phyloP scores from a whole-genome alignment of 257 asterid genomes.

The Fraxinus cuspidata region DNA sequence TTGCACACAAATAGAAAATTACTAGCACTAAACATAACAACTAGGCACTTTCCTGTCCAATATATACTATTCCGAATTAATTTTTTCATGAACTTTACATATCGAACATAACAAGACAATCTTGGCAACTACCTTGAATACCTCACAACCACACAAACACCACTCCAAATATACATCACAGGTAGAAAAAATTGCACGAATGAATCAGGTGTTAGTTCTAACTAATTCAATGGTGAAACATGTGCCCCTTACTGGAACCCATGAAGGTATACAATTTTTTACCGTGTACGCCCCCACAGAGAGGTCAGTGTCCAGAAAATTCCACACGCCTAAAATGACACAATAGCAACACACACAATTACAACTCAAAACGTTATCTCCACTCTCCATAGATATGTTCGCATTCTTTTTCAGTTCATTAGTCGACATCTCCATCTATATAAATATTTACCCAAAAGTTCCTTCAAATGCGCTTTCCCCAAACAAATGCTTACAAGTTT shows the following conservation, averaged over 20 bases:
- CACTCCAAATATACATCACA: slow-evolving; percentile 1
- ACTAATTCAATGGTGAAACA: slow-evolving; percentile 19
- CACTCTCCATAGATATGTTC: not conserved
- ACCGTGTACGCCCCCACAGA: not conserved
- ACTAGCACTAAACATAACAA: not conserved
- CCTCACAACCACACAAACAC: not conserved
- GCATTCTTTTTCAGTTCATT: not conserved
- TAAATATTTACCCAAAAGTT: slow-evolving; percentile 4
- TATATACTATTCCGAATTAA: not conserved
- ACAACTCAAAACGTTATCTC: slow-evolving; percentile 9
- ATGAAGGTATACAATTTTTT: not conserved
- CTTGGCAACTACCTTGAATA: not conserved
- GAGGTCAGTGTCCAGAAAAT: slow-evolving; percentile 3
- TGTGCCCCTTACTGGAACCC: slow-evolving; percentile 4
- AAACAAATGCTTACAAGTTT: not conserved
- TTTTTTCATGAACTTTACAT: not conserved
- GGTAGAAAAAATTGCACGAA: slow-evolving; percentile 1
- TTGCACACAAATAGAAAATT: too few relatives aligned
- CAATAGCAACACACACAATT: slow-evolving; percentile 3
- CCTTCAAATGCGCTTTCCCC: not conserved
- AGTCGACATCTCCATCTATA: not conserved
- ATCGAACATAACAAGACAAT: not conserved
- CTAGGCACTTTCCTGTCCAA: not conserved
- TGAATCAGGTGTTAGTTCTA: not conserved
- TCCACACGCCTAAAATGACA: slow-evolving; percentile 12